Evolutionary conservation across 257 asterid species (phyloP), one percentile per base, ranked within the genome.

Genomic region (Nicotiana undulata): DNA sequence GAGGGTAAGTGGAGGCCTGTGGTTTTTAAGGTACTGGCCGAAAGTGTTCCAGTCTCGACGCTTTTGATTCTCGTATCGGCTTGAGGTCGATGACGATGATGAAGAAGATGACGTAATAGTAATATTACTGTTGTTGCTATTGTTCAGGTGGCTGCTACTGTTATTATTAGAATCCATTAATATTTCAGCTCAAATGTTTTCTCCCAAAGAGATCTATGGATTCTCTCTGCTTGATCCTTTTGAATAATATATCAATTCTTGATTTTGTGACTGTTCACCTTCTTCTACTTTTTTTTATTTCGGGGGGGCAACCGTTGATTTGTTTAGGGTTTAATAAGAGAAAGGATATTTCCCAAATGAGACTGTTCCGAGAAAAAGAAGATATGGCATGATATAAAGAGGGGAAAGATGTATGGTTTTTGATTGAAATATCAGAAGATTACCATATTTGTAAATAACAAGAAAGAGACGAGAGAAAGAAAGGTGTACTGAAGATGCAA

Each of bases 1-100:
- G 11, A 94, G 94, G 2, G 93, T 58, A 4, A 94, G 97, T 53
- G 98, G 98, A 6, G 98, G 98, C 55, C 98, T 91, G 84, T 94
- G 98, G 90, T 94, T 94, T 53, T 86, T 89, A 9, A 94, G 82
- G 90, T 94, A 94, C 84, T 94, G 97, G 0, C 93, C 92, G 51
- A 94, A 94, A 2, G 98, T 92, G 92, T 92, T 94, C 98, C 98
- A 94, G 86, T 94, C 98, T 3, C 98, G 90, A 6, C 98, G 97
- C 63, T 94, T 94, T 74, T 94, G 97, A 86, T 94, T 94, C 91
- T 91, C 97, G 86, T 94, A 93, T 28, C 98, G 88, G 88, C 98
- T 93, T 11, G 94, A 89, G 0, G 96, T 83, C 18, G 88, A 26
- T 2, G 86, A 51, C 1, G 89, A 15, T 0, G 91, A 15, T 4